Evolutionary conservation across 2,329 filamentous ascomycete species (phyloP), one percentile per base, ranked within the genome.

Genomic region (Ascochyta rabiei): DNA sequence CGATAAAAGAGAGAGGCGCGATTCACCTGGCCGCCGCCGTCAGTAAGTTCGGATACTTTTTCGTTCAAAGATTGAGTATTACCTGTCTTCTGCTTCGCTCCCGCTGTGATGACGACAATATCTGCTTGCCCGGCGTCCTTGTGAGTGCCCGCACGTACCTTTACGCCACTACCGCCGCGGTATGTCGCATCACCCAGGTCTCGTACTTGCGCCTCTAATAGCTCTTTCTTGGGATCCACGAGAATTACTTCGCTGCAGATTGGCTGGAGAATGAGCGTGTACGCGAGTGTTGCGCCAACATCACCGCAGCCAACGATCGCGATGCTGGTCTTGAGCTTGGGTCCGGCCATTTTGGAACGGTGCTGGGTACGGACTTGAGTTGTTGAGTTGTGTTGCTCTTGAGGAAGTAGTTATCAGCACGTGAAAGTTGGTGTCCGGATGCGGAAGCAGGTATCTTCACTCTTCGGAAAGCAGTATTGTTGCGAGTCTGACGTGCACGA

Each of bases 21-120:
- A 77, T 72, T 81, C 76, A 9, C 78, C 79, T 69, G 56, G 30
- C 6, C 23, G 59, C 6, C 23, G 59, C 42, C 19, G 42, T 61
- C 15, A 61, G 33, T 40, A n/a, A n/a, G 39, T 8, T 38, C 28
- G 15, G 31, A 24, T 28, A 4, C 13, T 7, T 3, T n/a, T n/a
- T 10, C 1, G 13, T 5, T 37, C 18, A 34, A 23, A 34, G 23
- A 48, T 55, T 43, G 18, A 19, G 28, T 4, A 10, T 5, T 70
- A 73, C 77, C 75, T 53, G 69, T 62, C 59, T 77, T 77, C 67
- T 81, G 78, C 63, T 80, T 83, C n/a, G 81, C 80, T 30, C 82
- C 82, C 0, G 82, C 81, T 0, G 81, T 83, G 44, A 84, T 79
- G 41, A 85, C 76, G 6, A 84, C 76, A 26, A 85, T 79, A 61